A percentile compares a stretch with the other conserved stretches of the same genome.
Conservation (phyloP, 2,329 filamentous ascomycete genomes). For the Fusarium solani-melongenae region DNA sequence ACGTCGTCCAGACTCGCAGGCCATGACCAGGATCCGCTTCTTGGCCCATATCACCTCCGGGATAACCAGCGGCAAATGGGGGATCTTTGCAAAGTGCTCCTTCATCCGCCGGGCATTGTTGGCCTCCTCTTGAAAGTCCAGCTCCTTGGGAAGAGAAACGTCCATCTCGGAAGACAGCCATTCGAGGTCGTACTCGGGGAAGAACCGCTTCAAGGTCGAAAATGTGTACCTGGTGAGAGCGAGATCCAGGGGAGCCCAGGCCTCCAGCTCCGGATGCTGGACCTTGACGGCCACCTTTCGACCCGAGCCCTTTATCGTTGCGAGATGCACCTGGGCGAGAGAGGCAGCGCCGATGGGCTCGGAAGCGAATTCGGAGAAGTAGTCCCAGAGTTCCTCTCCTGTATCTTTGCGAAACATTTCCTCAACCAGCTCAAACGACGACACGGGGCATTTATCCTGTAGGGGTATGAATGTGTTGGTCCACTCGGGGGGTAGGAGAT, state of each 20-base stretch:
- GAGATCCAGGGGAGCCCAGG: conserved; percentile 91
- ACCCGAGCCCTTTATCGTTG: conserved; percentile 82
- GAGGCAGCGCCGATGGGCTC: conserved; percentile 92
- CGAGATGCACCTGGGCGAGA: conserved; percentile 92
- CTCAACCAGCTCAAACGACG: conserved; percentile 86
- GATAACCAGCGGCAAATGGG: conserved; percentile 84
- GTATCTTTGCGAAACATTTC: conserved; percentile 89
- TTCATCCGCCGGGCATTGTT: conserved; percentile 83
- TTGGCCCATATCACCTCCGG: conserved; percentile 91
- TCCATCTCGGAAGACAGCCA: conserved; percentile 97
- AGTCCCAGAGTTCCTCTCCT: conserved; percentile 79
- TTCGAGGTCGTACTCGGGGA: conserved; percentile 96
- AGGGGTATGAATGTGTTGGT: conserved; percentile 95
- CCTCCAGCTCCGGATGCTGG: conserved; percentile 88
- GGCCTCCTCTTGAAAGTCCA: conserved; percentile 89
- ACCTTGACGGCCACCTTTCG: conserved; percentile 96
- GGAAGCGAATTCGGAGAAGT: conserved; percentile 86
- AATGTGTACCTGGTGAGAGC: conserved; percentile 90
- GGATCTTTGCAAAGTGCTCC: conserved; percentile 81
- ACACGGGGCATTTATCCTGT: conserved; percentile 95
- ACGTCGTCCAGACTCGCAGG: conserved; percentile 85
- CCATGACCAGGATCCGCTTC: conserved; percentile 93
- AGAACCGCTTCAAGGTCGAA: conserved; percentile 88
- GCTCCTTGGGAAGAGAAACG: conserved; percentile 85
- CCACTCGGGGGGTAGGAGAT: conserved; percentile 91